These are phyloP conservation scores for Neurospora sp. DNA, from an alignment of 495 filamentous ascomycete species.

Conservation along the genomic window DNA sequence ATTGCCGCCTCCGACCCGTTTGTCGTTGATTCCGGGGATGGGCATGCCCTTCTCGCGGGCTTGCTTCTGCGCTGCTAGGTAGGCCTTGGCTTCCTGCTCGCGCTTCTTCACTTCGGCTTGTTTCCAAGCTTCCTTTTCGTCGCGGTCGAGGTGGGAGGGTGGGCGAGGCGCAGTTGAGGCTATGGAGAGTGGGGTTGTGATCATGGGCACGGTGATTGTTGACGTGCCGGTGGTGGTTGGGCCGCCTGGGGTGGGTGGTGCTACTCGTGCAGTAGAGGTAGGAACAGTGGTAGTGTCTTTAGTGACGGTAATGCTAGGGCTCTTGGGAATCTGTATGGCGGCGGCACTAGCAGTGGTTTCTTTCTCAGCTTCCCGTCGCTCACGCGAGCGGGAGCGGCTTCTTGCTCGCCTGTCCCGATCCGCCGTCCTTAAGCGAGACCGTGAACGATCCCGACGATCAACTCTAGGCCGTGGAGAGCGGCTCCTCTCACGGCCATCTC, in stretches of 20 bases:
- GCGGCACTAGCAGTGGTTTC: not conserved
- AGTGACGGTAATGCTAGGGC: not conserved
- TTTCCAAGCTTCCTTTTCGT: conserved; percentile 38
- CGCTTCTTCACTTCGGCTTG: conserved; percentile 44
- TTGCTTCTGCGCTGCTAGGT: conserved; percentile 42
- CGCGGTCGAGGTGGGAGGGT: conserved; percentile 18
- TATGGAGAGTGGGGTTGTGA: conserved; percentile 22
- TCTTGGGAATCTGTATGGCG: not conserved
- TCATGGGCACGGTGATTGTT: conserved; percentile 6
- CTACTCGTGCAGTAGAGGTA: not conserved
- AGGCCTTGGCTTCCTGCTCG: conserved; percentile 48
- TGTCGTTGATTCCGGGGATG: conserved; percentile 35
- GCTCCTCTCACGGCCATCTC: conserved; percentile 17
- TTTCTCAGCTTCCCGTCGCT: not conserved
- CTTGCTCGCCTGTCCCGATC: conserved; percentile 20
- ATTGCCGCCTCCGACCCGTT: conserved; percentile 7
- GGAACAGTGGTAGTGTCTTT: not conserved
- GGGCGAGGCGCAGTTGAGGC: conserved; percentile 14
- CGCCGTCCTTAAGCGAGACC: conserved; percentile 11
- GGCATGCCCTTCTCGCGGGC: conserved; percentile 42
- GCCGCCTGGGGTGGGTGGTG: not conserved
- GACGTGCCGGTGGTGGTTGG: not conserved
- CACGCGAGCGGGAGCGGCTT: conserved; percentile 22
- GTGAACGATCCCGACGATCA: conserved; percentile 20
- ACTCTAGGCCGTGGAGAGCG: conserved; percentile 17